These are phyloP conservation scores for Umbellularia californica DNA, from an alignment of 164 flowering plant genomes.

Conservation along the genomic window DNA sequence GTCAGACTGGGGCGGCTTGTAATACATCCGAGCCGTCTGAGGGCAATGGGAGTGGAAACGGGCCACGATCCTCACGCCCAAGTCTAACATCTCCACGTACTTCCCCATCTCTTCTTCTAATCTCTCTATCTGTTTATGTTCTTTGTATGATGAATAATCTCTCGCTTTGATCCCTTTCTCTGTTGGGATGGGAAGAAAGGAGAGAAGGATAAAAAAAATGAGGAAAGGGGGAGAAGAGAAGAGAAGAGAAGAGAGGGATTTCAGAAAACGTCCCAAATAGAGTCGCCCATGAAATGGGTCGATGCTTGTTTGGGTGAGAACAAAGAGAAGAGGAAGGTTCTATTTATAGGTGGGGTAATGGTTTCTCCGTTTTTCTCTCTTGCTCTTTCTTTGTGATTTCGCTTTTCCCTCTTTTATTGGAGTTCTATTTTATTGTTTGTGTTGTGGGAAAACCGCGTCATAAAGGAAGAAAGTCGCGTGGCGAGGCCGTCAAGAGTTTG, in stretches of 20 bases:
- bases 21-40: conserved; percentile 11
- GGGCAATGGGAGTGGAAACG: conserved; percentile 14
- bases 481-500: too few relatives aligned
- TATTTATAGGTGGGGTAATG: not conserved
- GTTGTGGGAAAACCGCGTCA: too few relatives aligned
- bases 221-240: not conserved
- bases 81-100: conserved; percentile 4
- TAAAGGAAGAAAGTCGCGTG: too few relatives aligned
- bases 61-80: conserved; percentile 3
- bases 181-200: not conserved
- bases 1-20: conserved; percentile 12
- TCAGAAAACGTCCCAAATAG: not conserved
- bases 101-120: conserved; percentile 7
- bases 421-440: too few relatives aligned
- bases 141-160: too few relatives aligned
- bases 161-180: not conserved
- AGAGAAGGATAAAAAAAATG: not conserved
- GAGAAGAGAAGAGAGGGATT: not conserved
- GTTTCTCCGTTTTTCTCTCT: not conserved
- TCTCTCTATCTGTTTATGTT: too few relatives aligned
- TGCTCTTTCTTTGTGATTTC: too few relatives aligned
- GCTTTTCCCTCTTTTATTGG: too few relatives aligned
- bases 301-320: not conserved
- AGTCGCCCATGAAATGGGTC: not conserved
- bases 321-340: not conserved